phyloP scores from a whole-genome alignment of 1,284 basidiomycete species.

The Leccinum subfulvum region DNA sequence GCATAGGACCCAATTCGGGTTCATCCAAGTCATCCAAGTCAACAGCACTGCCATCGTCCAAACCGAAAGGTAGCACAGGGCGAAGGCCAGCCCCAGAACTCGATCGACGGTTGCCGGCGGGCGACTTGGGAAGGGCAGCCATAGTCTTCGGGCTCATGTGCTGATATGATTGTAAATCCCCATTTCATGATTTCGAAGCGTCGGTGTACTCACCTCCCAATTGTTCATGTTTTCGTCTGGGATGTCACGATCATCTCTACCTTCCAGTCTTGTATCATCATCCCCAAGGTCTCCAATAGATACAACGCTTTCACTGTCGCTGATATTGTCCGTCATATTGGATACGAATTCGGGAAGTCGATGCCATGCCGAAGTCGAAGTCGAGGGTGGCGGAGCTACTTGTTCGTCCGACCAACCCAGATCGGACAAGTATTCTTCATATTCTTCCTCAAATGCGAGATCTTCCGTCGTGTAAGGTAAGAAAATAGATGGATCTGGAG shows the following conservation, averaged over 20 bases:
- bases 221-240: slow-evolving; percentile 84
- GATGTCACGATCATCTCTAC: slow-evolving; percentile 58
- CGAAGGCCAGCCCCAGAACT: slow-evolving; percentile 79
- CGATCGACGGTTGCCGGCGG: slow-evolving; percentile 73
- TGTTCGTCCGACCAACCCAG: slow-evolving; percentile 69
- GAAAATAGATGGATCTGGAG: slow-evolving; percentile 80
- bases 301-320: slow-evolving; percentile 86
- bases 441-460: slow-evolving; percentile 85
- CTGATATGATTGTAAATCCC: slow-evolving; percentile 40
- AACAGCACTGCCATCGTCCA: slow-evolving; percentile 70
- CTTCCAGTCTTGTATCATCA: slow-evolving; percentile 72
- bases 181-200: background rate
- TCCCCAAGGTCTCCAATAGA: slow-evolving; percentile 82
- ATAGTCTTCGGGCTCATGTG: slow-evolving; percentile 94
- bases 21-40: slow-evolving; percentile 62
- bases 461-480: slow-evolving; percentile 83
- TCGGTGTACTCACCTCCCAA: slow-evolving; percentile 74
- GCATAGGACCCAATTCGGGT: slow-evolving; percentile 71
- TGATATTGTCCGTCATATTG: slow-evolving; percentile 77
- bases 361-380: slow-evolving; percentile 65
- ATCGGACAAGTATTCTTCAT: slow-evolving; percentile 84
- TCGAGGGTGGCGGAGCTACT: slow-evolving; percentile 41
- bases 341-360: slow-evolving; percentile 68
- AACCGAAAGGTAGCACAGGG: slow-evolving; percentile 77
- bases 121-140: slow-evolving; percentile 86